Conservation (phyloP, 169 alveolate genomes). For the Blepharisma undulans region DNA sequence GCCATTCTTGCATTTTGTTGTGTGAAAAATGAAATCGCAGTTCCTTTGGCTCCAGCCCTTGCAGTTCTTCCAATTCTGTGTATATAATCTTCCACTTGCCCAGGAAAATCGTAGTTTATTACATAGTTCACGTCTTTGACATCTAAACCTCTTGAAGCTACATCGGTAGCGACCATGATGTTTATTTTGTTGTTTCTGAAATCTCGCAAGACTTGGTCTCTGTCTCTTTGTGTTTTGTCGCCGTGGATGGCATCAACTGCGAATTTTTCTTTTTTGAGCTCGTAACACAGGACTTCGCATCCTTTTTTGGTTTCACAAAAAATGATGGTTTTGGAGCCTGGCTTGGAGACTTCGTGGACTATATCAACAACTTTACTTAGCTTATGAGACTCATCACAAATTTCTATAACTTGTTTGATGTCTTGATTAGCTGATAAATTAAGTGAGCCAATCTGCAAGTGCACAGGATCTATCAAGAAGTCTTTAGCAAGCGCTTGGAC, state of each 20-base stretch:
- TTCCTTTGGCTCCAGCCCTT: constrained; percentile 58
- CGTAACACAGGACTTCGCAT: constrained; percentile 38
- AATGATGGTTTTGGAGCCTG: constrained; percentile 78
- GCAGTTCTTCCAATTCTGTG: constrained; percentile 97
- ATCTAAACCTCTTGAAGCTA: constrained; percentile 98
- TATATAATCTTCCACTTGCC: constrained; percentile 96
- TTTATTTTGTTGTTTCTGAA: constrained; percentile 94
- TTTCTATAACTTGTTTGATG: constrained; percentile 87
- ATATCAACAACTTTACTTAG: constrained; percentile 40
- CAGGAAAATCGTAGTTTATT: constrained; percentile 98
- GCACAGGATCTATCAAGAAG: constrained; percentile 94
- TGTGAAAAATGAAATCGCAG: constrained; percentile 28
- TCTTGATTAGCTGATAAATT: constrained; percentile 91
- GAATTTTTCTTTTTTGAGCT: not conserved
- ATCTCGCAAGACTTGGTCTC: constrained; percentile 89
- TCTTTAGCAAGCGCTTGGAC: constrained; percentile 94
- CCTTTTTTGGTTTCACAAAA: constrained; percentile 90
- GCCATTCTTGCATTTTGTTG: constrained; percentile 73
- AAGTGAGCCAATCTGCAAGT: constrained; percentile 94
- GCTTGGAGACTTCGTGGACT: constrained; percentile 78
- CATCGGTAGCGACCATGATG: constrained; percentile 99
- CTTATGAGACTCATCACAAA: constrained; percentile 75
- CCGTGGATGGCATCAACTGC: constrained; percentile 88
- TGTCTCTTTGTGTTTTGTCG: constrained; percentile 86
- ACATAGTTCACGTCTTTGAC: constrained; percentile 95